Evolutionary conservation across 2,329 filamentous ascomycete genomes (phyloP).

Genomic region (Neocatenulostroma microsporum): DNA sequence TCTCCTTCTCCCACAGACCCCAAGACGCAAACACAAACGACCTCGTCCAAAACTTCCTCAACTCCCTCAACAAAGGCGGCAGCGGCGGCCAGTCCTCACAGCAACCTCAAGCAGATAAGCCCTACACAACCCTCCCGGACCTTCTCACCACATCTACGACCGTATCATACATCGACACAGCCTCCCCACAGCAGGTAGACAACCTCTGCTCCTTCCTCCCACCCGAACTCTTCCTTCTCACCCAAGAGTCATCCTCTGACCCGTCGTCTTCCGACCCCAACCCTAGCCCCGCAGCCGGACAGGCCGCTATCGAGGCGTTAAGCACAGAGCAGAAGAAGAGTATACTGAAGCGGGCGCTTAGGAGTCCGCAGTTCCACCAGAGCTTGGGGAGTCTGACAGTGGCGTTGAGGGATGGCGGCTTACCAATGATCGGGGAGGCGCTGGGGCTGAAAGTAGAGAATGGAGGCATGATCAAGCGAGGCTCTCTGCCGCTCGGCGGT

Average conservation of each 20-base stretch:
- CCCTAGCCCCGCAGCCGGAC: conserved; percentile 50
- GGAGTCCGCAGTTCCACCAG: conserved; percentile 85
- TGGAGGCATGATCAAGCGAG: conserved; percentile 70
- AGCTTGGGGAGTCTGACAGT: conserved; percentile 77
- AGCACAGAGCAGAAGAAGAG: conserved; percentile 68
- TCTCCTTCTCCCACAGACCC: conserved; percentile 42
- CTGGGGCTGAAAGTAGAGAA: conserved; percentile 73
- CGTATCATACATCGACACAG: conserved; percentile 65
- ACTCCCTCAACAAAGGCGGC: conserved; percentile 60
- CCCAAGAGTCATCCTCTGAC: conserved; percentile 54
- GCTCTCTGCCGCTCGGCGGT: conserved; percentile 76
- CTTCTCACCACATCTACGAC: conserved; percentile 72
- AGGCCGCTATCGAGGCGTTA: conserved; percentile 66
- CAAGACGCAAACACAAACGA: conserved; percentile 65
- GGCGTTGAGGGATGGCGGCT: conserved; percentile 79
- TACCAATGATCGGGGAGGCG: conserved; percentile 84
- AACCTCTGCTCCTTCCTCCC: conserved; percentile 71
- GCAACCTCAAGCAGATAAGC: conserved; percentile 47
- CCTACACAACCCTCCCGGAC: conserved; percentile 78
- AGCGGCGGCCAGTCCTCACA: conserved; percentile 23
- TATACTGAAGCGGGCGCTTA: conserved; percentile 71
- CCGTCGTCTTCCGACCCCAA: conserved; percentile 59
- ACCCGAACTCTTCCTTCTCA: conserved; percentile 66
- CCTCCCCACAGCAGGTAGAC: conserved; percentile 59
- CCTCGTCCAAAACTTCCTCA: conserved; percentile 80